Evolutionary conservation across 2,329 filamentous ascomycete genomes (phyloP).

Genomic region (Talaromyces sp.): DNA sequence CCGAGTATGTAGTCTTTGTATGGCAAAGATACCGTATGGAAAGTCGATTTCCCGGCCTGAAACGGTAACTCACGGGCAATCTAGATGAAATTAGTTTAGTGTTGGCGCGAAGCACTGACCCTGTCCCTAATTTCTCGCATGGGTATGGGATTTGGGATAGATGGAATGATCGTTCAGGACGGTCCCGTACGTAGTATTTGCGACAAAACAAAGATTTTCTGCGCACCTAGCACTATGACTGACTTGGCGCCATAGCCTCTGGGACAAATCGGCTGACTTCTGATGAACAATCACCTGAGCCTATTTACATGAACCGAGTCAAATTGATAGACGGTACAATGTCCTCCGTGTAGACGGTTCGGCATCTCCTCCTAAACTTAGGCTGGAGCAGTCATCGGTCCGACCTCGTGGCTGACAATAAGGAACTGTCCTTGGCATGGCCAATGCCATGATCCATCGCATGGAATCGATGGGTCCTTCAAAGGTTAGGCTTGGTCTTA

Average conservation of each 20-base stretch:
- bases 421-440: slow-evolving; percentile 6
- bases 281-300: not conserved
- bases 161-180: not conserved
- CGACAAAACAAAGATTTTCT: not conserved
- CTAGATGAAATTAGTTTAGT: slow-evolving; percentile 5
- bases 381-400: slow-evolving; percentile 11
- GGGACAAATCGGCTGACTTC: too few relatives aligned
- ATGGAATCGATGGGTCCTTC: not conserved
- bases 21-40: not conserved
- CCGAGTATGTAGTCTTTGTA: not conserved
- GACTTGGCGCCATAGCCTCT: not conserved
- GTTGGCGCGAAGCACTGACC: slow-evolving; percentile 4
- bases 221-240: not conserved
- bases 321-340: not conserved
- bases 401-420: slow-evolving; percentile 9
- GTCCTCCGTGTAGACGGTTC: slow-evolving; percentile 8
- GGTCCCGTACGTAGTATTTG: not conserved
- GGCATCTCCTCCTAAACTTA: not conserved
- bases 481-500: not conserved
- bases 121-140: slow-evolving; percentile 4
- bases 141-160: not conserved
- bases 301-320: not conserved
- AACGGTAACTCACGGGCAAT: not conserved
- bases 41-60: not conserved
- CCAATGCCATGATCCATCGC: not conserved